These are phyloP conservation scores for Phytophthora pistaciae DNA, from an alignment of 352 stramenopile species.

Conservation along the genomic window DNA sequence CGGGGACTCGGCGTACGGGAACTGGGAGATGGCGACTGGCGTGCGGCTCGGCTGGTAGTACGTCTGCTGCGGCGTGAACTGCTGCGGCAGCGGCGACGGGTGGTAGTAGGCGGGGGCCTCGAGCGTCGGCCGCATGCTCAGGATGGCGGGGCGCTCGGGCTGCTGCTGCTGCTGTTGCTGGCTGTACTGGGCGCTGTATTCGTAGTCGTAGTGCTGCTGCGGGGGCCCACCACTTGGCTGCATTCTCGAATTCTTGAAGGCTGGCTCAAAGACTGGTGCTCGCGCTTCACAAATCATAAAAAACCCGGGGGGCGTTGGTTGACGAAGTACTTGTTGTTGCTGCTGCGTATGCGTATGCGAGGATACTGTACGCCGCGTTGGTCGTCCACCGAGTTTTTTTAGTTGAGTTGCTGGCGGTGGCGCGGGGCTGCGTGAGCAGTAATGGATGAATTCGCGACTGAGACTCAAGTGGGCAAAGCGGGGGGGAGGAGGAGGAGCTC, in stretches of 20 bases:
- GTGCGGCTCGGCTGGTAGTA: slow-evolving; percentile 42
- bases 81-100: slow-evolving; percentile 19
- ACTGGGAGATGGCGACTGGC: slow-evolving; percentile 42
- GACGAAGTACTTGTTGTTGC: neutral
- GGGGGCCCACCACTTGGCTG: slow-evolving; percentile 39
- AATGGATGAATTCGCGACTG: slow-evolving; percentile 49
- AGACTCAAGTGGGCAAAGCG: slow-evolving; percentile 35
- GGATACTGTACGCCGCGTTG: slow-evolving; percentile 3
- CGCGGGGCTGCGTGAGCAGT: slow-evolving; percentile 25
- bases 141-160: slow-evolving; percentile 22
- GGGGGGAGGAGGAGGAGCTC: slow-evolving; percentile 9
- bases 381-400: neutral
- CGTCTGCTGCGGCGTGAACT: slow-evolving; percentile 38
- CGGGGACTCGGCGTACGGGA: slow-evolving; percentile 39
- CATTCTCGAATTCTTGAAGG: slow-evolving; percentile 51
- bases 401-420: neutral
- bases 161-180: slow-evolving; percentile 10
- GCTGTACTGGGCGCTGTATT: slow-evolving; percentile 36
- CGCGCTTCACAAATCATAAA: slow-evolving; percentile 44
- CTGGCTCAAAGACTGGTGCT: slow-evolving; percentile 39
- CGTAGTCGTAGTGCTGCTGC: slow-evolving; percentile 34
- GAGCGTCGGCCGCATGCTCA: slow-evolving; percentile 35
- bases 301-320: slow-evolving; percentile 2
- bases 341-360: too few relatives aligned
- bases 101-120: slow-evolving; percentile 39